These are phyloP conservation scores for Pleurotus ostreatus DNA, from an alignment of 768 basidiomycete species.

Conservation along the genomic window DNA sequence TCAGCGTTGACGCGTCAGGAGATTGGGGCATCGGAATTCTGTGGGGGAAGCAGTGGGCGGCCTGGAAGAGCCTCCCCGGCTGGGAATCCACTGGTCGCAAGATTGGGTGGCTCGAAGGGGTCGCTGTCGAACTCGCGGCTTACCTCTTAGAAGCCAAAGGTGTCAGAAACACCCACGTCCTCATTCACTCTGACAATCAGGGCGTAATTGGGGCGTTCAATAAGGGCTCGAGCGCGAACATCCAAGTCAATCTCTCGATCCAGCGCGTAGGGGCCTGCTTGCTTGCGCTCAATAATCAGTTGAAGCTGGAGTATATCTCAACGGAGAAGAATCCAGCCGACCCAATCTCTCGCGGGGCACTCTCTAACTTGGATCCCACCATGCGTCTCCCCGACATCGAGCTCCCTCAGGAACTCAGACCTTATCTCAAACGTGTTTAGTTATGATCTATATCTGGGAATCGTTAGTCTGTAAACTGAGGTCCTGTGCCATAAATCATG, in stretches of 20 bases:
- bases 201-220: slow-evolving; percentile 26
- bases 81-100: slow-evolving; percentile 19
- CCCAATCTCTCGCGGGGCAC: background rate
- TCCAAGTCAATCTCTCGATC: slow-evolving; percentile 7
- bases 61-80: slow-evolving; percentile 17
- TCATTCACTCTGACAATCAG: slow-evolving; percentile 24
- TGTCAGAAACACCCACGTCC: slow-evolving; percentile 13
- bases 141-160: slow-evolving; percentile 9
- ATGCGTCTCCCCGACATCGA: background rate
- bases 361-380: background rate
- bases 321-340: slow-evolving; percentile 5
- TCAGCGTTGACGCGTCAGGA: slow-evolving; percentile 24
- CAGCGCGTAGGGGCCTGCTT: background rate
- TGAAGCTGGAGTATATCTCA: background rate
- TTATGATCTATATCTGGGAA: too few relatives aligned
- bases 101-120: slow-evolving; percentile 28
- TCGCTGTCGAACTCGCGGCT: slow-evolving; percentile 21
- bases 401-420: background rate
- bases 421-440: background rate
- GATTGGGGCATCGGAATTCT: slow-evolving; percentile 25
- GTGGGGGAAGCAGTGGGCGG: slow-evolving; percentile 15
- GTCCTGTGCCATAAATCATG: too few relatives aligned
- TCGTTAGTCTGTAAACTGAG: too few relatives aligned
- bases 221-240: slow-evolving; percentile 21
- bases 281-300: background rate